Percentiles rank a stretch among this genome's conserved stretches.
phyloP scores from a whole-genome alignment of 345 rosid species.

The Clarkia xantiana region DNA sequence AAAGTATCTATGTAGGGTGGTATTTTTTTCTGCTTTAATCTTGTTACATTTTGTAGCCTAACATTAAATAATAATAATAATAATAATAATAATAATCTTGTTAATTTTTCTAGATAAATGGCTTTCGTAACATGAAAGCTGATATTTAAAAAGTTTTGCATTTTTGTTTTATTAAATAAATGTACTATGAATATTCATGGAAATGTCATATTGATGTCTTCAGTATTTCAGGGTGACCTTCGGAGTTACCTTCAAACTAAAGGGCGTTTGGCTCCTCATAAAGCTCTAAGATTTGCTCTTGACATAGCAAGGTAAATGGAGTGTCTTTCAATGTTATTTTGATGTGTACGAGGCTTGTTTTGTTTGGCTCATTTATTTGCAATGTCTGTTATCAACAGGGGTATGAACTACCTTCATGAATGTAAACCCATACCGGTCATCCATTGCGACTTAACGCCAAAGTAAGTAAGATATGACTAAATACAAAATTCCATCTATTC shows the following conservation, averaged over 20 bases:
- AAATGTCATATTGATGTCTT: background rate
- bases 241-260: constrained; percentile 70
- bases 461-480: constrained; percentile 47
- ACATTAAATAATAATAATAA: too few relatives aligned
- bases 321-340: background rate
- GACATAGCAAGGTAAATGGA: constrained; percentile 73
- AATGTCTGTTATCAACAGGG: constrained; percentile 32
- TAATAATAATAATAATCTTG: too few relatives aligned
- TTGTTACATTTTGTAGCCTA: too few relatives aligned
- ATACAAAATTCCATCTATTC: constrained; percentile 28
- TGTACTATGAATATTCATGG: too few relatives aligned
- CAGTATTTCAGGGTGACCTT: constrained; percentile 64
- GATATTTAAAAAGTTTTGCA: too few relatives aligned
- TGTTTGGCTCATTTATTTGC: background rate
- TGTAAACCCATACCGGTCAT: constrained; percentile 27
- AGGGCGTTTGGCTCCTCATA: constrained; percentile 77
- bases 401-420: constrained; percentile 39
- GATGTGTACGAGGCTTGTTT: background rate
- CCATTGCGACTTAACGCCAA: constrained; percentile 78
- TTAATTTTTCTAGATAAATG: too few relatives aligned
- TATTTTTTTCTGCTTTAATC: too few relatives aligned
- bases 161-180: too few relatives aligned
- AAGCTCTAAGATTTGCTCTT: constrained; percentile 65
- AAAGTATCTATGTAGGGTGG: too few relatives aligned
- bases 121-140: too few relatives aligned